phyloP scores from a whole-genome alignment of 257 asterid genomes.

The Nicotiana tabacum region DNA sequence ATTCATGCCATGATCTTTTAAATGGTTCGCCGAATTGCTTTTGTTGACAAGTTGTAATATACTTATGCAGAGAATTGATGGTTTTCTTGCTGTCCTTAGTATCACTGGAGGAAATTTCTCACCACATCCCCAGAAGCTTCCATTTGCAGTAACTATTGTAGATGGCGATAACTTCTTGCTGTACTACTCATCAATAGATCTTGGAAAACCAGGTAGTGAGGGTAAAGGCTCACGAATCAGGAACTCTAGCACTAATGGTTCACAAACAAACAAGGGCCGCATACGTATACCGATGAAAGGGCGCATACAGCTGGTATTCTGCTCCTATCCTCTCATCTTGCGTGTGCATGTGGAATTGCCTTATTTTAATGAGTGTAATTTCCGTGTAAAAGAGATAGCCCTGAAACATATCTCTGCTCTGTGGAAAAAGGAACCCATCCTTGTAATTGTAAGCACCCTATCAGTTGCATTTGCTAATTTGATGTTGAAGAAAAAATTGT shows the following conservation, averaged over 20 bases:
- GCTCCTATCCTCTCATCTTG: conserved; percentile 4
- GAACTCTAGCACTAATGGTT: conserved; percentile 61
- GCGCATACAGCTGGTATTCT: conserved; percentile 72
- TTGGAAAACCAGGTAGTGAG: conserved; percentile 42
- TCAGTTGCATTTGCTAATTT: not conserved
- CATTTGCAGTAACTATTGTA: conserved; percentile 77
- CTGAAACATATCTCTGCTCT: not conserved
- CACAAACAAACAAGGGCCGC: conserved; percentile 49
- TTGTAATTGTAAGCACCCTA: not conserved
- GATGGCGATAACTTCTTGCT: conserved; percentile 74
- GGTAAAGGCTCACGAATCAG: conserved; percentile 54
- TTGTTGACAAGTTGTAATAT: not conserved
- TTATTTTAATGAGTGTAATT: not conserved
- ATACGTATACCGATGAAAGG: conserved; percentile 85
- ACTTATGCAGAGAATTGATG: conserved; percentile 71
- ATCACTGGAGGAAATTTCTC: conserved; percentile 83
- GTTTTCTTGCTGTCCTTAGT: conserved; percentile 82
- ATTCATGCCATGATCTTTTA: not conserved
- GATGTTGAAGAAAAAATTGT: not conserved
- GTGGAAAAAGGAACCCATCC: not conserved
- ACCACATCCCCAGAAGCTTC: conserved; percentile 85
- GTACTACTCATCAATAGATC: conserved; percentile 81
- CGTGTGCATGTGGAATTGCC: not conserved
- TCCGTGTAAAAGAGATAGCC: not conserved
- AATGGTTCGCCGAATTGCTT: not conserved